Conservation (phyloP, 1,284 basidiomycete species). For the Takashimella koratensis region DNA sequence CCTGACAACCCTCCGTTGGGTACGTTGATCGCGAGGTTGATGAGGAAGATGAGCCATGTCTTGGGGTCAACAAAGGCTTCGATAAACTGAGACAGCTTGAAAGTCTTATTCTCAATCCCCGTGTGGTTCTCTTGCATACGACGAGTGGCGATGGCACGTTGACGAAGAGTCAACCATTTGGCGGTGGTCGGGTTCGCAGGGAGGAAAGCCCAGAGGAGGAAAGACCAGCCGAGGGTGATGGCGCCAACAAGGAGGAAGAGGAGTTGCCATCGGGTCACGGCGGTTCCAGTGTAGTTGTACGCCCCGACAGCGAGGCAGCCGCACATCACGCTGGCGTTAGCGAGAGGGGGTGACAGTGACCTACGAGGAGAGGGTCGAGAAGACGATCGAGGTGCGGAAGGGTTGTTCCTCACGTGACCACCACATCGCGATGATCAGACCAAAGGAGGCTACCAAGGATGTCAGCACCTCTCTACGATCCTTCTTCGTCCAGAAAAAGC, state of each 20-base stretch:
- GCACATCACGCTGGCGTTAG: conserved; percentile 5
- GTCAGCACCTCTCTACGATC: too few relatives aligned
- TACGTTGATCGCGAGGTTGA: conserved; percentile 26
- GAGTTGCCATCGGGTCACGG: conserved; percentile 6
- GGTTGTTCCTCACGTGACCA: conserved; percentile 25
- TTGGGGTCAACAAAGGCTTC: conserved; percentile 30
- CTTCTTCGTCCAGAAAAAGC: too few relatives aligned
- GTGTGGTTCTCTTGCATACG: conserved; percentile 22
- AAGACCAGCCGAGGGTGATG: conserved; percentile 2
- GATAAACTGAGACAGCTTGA: conserved; percentile 21
- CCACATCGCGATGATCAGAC: conserved; percentile 13
- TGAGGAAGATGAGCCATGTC: conserved; percentile 26
- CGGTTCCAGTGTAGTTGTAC: neutral
- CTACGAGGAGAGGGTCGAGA: conserved; percentile 24
- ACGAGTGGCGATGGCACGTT: conserved; percentile 12
- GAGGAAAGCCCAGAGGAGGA: conserved; percentile 10
- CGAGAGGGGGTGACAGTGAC: conserved; percentile 15
- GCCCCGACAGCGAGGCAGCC: neutral
- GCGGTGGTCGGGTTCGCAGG: conserved; percentile 18
- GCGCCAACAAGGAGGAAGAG: conserved; percentile 9
- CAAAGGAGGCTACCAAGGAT: too few relatives aligned
- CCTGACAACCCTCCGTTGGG: conserved; percentile 23
- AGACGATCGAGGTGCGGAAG: conserved; percentile 25
- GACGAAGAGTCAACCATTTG: conserved; percentile 18
- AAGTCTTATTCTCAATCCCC: conserved; percentile 28